Evolutionary conservation across 345 rosid genomes (phyloP).

Genomic region (Mangifera indica): DNA sequence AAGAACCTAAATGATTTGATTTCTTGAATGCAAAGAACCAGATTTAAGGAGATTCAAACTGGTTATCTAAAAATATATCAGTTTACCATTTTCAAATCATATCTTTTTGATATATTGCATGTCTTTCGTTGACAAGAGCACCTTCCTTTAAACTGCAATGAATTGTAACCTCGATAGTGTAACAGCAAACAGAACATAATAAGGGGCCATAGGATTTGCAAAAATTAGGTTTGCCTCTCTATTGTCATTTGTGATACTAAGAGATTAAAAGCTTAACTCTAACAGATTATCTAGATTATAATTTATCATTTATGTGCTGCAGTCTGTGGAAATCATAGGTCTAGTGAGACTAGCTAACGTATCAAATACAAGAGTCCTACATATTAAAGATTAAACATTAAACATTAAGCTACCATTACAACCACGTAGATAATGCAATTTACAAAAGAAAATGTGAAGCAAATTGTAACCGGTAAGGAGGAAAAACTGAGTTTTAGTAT

Average conservation of each 20-base stretch:
- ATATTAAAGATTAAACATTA: no score
- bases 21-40: background rate
- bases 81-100: background rate
- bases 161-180: background rate
- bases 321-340: background rate
- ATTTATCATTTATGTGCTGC: background rate
- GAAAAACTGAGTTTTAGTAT: no score
- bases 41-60: background rate
- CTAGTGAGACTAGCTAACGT: background rate
- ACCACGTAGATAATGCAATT: background rate
- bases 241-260: background rate
- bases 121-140: background rate
- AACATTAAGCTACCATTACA: background rate
- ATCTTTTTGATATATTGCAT: background rate
- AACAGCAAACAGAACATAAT: background rate
- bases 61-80: background rate
- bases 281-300: background rate
- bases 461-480: background rate
- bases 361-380: background rate
- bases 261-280: background rate
- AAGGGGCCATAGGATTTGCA: background rate
- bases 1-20: background rate
- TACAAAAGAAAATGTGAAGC: background rate
- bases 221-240: background rate
- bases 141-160: background rate